Evolutionary conservation across 768 basidiomycete species (phyloP), one percentile per base, ranked within the genome.

Genomic region (Xerocomus potaroensis): DNA sequence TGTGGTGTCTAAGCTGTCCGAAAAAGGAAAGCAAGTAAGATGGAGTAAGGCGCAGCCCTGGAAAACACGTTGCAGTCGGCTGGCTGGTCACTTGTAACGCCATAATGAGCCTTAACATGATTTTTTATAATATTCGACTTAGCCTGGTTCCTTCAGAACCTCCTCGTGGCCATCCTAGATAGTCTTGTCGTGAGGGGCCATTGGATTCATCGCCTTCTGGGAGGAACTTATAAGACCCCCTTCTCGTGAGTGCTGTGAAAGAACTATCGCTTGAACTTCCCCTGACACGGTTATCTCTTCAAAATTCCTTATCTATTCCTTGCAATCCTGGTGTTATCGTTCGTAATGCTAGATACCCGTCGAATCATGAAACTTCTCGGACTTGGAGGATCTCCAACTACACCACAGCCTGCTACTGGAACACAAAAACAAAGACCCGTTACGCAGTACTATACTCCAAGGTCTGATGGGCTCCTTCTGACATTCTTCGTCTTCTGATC

Each of bases 261-360:
- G 41, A 52, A 40, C 23, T 50, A 51, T 57, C 50, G 15, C 45
- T 47, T 19, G 16, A 45, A 34, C 53, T 44, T 41, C 33, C 43
- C 11, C 55, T 47, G 45, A 57, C 44, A 43, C 39, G 29, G 43
- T 53, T 45, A 47, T 48, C 49, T 31, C 49, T 30, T 36, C 56
- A 66, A 57, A 53, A 67, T 67, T 66, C 45, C 55, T 31, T 54
- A 56, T 49, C 42, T 63, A 45, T 37, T 66, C 24, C 31, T 18
- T 40, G 49, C 47, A 32, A 41, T 58, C 35, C 43, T 55, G 23
- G 51, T 57, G 42, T 43, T 66, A 32, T 27, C 48, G 36, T 42
- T 64, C 38, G 61, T 62, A 44, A 68, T 66, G 64, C 51, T 68
- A 51, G 59, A 66, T 52, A 49, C 59, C 29, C 66, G 59, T 39